Evolutionary conservation across 352 stramenopile species (phyloP), one percentile per base, ranked within the genome.

Genomic region (Phytopythium delawarense): DNA sequence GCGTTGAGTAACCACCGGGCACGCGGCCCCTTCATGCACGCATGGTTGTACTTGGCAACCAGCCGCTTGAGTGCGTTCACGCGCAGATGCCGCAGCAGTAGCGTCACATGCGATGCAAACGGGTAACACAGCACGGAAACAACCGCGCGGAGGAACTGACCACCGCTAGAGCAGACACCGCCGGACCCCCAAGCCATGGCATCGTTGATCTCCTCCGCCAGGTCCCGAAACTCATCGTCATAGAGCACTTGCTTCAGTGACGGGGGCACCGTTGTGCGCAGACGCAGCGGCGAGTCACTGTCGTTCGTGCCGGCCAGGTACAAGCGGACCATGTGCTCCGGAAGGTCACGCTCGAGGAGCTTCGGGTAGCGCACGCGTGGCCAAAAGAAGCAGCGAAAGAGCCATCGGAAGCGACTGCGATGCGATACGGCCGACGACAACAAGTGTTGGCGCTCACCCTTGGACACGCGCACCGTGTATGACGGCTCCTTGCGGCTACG

Each of bases 41-140:
- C 83, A 60, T 92, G 83, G 53, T 94, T 91, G 52, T 94, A 94
- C 66, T 81, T 89, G 11, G 66, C 70, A 7, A 94, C 69, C 23
- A 90, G 79, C 1, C 79, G 75, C 76, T 94, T 94, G 16, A 94
- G 66, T 48, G 76, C 72, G 51, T 94, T 94, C 30, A 94, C 64
- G 39, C 84, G 84, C 50, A 90, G 66, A 63, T 94, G 82, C 5
- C 85, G 75, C 20, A 82, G 79, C 59, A 89, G 91, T 5, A 81
- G 59, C 42, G 76, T 76, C 37, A 94, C 76, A 28, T 88, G 78
- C 0, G 80, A 89, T 20, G 81, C 67, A 32, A 89, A 83, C 16
- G 85, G 85, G 45, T 89, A 91, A 65, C 81, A 92, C 23, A 94
- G 48, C 13, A 88, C 18, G n/a, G 67, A 66, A 18, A 91, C 72